A percentile compares a stretch with the other conserved stretches of the same genome.
Evolutionary conservation across 164 flowering plant genomes (phyloP).

Genomic region (Vitis rotundifolia): DNA sequence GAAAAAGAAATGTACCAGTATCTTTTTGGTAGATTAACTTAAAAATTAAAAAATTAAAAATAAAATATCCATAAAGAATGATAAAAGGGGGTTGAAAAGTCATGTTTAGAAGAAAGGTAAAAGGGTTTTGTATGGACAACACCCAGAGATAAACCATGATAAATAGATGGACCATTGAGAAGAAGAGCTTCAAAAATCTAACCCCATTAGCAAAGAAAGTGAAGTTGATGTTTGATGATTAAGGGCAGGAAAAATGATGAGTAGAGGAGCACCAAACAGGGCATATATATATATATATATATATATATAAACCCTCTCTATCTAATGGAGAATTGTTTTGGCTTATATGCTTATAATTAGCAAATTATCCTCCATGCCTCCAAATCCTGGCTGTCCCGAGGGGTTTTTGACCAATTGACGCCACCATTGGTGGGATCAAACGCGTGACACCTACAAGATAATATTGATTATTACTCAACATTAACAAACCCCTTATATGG

Average conservation of each 20-base stretch:
- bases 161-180: background rate
- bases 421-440: slow-evolving; percentile 2
- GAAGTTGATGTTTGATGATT: slow-evolving; percentile 14
- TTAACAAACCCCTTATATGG: too few relatives aligned
- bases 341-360: too few relatives aligned
- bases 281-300: too few relatives aligned
- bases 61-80: background rate
- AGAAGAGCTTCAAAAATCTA: background rate
- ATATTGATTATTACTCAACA: too few relatives aligned
- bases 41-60: background rate
- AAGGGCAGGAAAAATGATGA: slow-evolving; percentile 4
- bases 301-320: background rate
- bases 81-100: background rate
- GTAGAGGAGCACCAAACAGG: slow-evolving; percentile 12
- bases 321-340: background rate
- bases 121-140: too few relatives aligned
- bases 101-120: background rate
- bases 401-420: too few relatives aligned
- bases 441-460: background rate
- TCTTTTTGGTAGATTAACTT: background rate
- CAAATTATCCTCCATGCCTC: too few relatives aligned
- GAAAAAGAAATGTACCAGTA: background rate
- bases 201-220: background rate
- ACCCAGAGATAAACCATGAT: slow-evolving; percentile 11
- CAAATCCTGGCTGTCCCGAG: too few relatives aligned